Conservation (phyloP, 345 rosid species). For the Geranium brycei region DNA sequence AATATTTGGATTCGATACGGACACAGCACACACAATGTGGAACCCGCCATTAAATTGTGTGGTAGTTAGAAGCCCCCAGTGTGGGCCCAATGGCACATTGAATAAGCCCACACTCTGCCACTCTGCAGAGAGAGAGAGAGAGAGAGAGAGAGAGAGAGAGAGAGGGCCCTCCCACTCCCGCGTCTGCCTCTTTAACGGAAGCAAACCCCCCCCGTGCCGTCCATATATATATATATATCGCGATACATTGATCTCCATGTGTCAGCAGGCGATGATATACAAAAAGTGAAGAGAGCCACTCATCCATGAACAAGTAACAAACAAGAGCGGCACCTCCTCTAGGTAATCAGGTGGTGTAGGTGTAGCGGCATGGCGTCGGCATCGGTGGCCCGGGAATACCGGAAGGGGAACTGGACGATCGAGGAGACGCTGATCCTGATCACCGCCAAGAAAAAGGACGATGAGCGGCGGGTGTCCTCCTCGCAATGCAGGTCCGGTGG, state of each 20-base stretch:
- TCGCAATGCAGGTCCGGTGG: background rate
- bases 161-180: background rate
- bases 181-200: background rate
- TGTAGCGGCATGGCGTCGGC: background rate
- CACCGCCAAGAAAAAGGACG: slow-evolving; percentile 82
- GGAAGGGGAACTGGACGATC: slow-evolving; percentile 81
- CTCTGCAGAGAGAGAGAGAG: too few relatives aligned
- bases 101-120: too few relatives aligned
- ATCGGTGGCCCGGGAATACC: slow-evolving; percentile 36
- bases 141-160: too few relatives aligned
- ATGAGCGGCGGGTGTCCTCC: slow-evolving; percentile 40
- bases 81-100: too few relatives aligned
- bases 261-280: background rate
- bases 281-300: background rate
- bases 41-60: too few relatives aligned
- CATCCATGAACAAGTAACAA: too few relatives aligned
- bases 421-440: slow-evolving; percentile 69
- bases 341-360: too few relatives aligned
- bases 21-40: too few relatives aligned
- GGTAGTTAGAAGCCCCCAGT: too few relatives aligned
- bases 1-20: too few relatives aligned
- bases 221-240: background rate
- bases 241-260: background rate
- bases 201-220: background rate
- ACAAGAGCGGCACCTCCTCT: too few relatives aligned